Conservation (phyloP, 2,329 filamentous ascomycete genomes). For the Cryphonectria japonica region DNA sequence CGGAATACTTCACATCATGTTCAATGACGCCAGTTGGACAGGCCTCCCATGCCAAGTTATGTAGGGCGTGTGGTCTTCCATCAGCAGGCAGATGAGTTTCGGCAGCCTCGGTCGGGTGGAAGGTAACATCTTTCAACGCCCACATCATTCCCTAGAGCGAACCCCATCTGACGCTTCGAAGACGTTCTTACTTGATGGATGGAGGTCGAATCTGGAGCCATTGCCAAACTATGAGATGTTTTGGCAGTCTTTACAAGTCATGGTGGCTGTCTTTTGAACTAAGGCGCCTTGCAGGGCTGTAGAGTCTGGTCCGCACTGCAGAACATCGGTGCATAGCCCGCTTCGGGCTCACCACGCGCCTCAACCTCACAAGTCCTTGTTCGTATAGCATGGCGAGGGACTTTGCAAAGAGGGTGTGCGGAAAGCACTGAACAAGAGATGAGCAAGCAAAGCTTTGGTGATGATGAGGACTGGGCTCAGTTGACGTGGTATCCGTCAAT, state of each 20-base stretch:
- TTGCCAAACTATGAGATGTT: neutral
- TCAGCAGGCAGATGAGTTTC: slow-evolving; percentile 12
- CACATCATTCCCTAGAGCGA: slow-evolving; percentile 11
- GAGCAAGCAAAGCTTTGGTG: neutral
- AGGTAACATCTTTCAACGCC: neutral
- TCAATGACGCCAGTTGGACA: slow-evolving; percentile 10
- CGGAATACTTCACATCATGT: neutral
- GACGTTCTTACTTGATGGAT: neutral
- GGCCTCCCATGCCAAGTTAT: too few species aligned
- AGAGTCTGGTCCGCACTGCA: neutral
- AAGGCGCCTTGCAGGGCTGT: neutral
- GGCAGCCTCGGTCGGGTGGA: neutral
- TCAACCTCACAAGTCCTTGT: neutral
- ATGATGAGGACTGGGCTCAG: neutral
- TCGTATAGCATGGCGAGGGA: neutral
- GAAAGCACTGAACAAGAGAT: neutral
- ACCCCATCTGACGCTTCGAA: neutral
- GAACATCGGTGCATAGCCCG: neutral
- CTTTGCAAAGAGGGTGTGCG: neutral
- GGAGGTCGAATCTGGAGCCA: neutral
- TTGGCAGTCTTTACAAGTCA: neutral
- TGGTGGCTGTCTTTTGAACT: neutral
- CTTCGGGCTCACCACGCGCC: neutral
- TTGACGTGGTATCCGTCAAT: neutral
- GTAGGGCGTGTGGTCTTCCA: slow-evolving; percentile 15